These are phyloP conservation scores for Picea mariana DNA, from an alignment of 83 land plant genomes.

Conservation along the genomic window DNA sequence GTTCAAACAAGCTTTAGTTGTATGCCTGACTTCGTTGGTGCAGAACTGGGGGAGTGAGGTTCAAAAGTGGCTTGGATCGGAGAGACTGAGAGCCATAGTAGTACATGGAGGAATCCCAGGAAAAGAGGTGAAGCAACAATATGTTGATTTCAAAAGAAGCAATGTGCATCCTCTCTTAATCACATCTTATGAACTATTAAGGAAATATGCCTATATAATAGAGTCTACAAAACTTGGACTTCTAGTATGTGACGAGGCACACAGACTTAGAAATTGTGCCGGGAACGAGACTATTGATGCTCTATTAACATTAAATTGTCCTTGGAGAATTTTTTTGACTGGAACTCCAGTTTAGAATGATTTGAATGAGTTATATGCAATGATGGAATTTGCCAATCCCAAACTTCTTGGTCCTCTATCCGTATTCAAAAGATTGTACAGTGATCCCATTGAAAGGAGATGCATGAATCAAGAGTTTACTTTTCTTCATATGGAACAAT, in stretches of 20 bases:
- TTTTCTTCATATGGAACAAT: no score
- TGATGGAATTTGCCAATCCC: conserved; percentile 48
- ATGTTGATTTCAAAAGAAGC: conserved; percentile 17
- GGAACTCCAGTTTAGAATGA: conserved; percentile 52
- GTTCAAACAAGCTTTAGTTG: conserved; percentile 37
- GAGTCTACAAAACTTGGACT: conserved; percentile 44
- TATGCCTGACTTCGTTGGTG: conserved; percentile 50
- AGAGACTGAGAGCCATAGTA: conserved; percentile 36
- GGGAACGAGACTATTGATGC: conserved; percentile 51
- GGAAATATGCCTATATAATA: conserved; percentile 31
- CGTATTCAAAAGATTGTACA: conserved; percentile 38
- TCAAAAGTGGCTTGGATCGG: conserved; percentile 48
- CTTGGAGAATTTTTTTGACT: conserved; percentile 34
- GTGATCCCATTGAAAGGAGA: conserved; percentile 33
- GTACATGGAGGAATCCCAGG: conserved; percentile 34
- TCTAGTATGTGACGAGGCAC: conserved; percentile 55
- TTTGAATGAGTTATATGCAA: conserved; percentile 45
- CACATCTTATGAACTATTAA: conserved; percentile 19
- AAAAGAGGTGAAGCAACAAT: conserved; percentile 27
- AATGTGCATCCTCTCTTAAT: conserved; percentile 25
- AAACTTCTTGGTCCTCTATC: conserved; percentile 41
- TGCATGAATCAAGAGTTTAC: no score
- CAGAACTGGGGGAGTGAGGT: conserved; percentile 60
- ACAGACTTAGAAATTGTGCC: conserved; percentile 47
- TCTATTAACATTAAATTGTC: conserved; percentile 8